Evolutionary conservation across 1,139 yeast genomes (phyloP).

Genomic region (Magnusiomyces fungicola): DNA sequence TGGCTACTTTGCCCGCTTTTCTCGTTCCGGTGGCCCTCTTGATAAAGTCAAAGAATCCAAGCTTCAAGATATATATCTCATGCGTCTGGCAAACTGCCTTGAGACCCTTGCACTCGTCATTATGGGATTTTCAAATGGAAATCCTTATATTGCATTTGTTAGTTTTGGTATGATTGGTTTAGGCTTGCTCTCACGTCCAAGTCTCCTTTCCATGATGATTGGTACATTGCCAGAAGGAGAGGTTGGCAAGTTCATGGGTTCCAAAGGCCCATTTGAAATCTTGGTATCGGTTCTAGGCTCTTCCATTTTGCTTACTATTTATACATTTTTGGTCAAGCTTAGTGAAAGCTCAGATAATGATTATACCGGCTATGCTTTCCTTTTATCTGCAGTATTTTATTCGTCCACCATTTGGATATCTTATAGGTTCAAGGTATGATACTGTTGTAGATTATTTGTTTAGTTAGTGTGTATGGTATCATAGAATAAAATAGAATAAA

Average conservation of each 20-base stretch:
- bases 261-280: constrained; percentile 3
- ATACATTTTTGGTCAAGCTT: background rate
- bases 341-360: background rate
- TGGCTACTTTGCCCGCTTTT: background rate
- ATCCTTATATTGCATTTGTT: background rate
- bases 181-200: constrained; percentile 2
- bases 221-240: background rate
- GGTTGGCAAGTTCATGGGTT: constrained; percentile 3
- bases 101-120: background rate
- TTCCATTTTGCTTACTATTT: background rate
- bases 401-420: background rate
- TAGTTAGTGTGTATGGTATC: too few species aligned
- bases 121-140: background rate
- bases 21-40: background rate
- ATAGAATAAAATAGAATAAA: too few species aligned
- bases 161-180: background rate
- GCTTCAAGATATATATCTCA: background rate
- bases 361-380: background rate
- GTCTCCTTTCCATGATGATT: background rate
- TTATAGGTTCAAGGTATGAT: background rate
- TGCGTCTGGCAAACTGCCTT: constrained; percentile 1
- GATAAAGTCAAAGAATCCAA: background rate
- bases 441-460: too few species aligned
- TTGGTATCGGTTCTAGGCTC: constrained; percentile 1
- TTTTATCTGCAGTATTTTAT: background rate